Conservation (phyloP, 805 yeast species). For the Wickerhamomyces subpelliculosus region DNA sequence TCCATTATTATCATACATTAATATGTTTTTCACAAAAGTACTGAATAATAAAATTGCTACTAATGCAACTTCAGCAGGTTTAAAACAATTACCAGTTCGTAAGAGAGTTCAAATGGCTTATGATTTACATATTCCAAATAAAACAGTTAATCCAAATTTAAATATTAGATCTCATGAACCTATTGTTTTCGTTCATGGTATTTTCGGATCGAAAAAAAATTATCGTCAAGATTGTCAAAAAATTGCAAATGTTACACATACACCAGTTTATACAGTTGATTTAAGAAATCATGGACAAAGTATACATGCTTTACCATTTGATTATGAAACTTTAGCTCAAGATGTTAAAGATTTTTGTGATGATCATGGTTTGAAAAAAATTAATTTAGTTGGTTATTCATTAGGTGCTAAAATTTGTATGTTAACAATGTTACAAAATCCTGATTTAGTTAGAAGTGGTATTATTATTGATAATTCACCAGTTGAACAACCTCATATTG, state of each 20-base stretch:
- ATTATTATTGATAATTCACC: slow-evolving; percentile 45
- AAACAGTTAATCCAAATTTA: slow-evolving; percentile 20
- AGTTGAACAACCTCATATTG: slow-evolving; percentile 24
- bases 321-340: slow-evolving; percentile 31
- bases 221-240: slow-evolving; percentile 30
- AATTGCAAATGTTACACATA: slow-evolving; percentile 24
- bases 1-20: slow-evolving; percentile 1
- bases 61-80: slow-evolving; percentile 3
- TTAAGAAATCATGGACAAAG: slow-evolving; percentile 43
- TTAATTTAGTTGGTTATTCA: slow-evolving; percentile 37
- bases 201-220: slow-evolving; percentile 39
- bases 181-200: slow-evolving; percentile 39
- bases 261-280: slow-evolving; percentile 35
- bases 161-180: slow-evolving; percentile 22
- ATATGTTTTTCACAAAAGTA: slow-evolving; percentile 5
- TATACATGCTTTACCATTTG: slow-evolving; percentile 34
- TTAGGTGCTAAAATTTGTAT: slow-evolving; percentile 49
- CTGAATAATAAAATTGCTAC: slow-evolving; percentile 1
- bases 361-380: slow-evolving; percentile 21
- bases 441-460: slow-evolving; percentile 30
- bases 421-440: slow-evolving; percentile 32
- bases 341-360: slow-evolving; percentile 34
- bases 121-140: slow-evolving; percentile 19
- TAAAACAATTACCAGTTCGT: slow-evolving; percentile 13
- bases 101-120: slow-evolving; percentile 16